Evolutionary conservation across 495 filamentous ascomycete genomes (phyloP).

Genomic region (Echria macrotheca): DNA sequence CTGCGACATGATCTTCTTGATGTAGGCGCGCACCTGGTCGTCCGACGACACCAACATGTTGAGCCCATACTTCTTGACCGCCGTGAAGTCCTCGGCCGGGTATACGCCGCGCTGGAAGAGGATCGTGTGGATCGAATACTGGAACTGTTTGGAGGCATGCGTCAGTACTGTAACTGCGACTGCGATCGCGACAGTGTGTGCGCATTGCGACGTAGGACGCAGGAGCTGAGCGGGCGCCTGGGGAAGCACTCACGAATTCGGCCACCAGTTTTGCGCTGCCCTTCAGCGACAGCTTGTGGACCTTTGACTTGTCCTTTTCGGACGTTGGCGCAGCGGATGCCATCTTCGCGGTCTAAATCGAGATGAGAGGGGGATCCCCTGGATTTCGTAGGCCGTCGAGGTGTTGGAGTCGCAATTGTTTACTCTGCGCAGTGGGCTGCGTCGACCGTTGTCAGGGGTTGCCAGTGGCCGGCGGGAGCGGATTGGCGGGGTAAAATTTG

Average conservation of each 20-base stretch:
- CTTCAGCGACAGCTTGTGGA: conserved; percentile 90
- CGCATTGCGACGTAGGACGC: no score
- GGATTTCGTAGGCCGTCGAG: background rate
- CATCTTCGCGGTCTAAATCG: conserved; percentile 8
- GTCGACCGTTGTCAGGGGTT: conserved; percentile 22
- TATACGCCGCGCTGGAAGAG: conserved; percentile 96
- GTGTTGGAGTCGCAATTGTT: conserved; percentile 10
- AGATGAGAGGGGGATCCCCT: background rate
- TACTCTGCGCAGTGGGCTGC: conserved; percentile 6
- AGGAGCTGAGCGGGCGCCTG: no score
- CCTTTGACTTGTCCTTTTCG: conserved; percentile 78
- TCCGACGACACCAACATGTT: conserved; percentile 97
- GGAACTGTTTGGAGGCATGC: no score
- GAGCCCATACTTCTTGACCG: conserved; percentile 98
- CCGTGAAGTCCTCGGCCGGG: conserved; percentile 94
- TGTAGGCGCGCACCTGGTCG: conserved; percentile 97
- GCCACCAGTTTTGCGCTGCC: conserved; percentile 89
- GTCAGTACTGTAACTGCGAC: no score
- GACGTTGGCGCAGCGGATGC: conserved; percentile 16
- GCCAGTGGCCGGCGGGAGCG: conserved; percentile 9
- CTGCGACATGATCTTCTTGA: conserved; percentile 97
- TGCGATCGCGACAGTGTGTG: no score
- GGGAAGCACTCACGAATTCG: conserved; percentile 70
- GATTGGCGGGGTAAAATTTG: conserved; percentile 4
- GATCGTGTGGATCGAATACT: conserved; percentile 95